Base-by-base conservation (phyloP, 2,329 filamentous ascomycete genomes). In the Alternaria sp. region DNA sequence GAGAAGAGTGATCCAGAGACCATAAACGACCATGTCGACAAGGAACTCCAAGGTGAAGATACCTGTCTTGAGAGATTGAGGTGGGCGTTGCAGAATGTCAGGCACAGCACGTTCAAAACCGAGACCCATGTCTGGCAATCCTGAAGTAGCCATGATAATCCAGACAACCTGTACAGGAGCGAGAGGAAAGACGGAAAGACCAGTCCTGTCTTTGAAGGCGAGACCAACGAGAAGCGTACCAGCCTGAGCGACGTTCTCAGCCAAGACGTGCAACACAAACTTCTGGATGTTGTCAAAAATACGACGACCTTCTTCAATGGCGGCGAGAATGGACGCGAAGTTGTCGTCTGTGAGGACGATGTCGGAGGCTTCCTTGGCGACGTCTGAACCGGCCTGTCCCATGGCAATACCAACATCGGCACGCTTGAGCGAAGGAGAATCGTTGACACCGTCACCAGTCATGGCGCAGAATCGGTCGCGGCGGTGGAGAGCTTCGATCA, bases 81-180 rank as follows among this genome's bases (percentile, higher is more conserved):
- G 93, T 7, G 92, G 91, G 53, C 92, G 89, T 64, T 85, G 82
- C 87, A 96, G 92, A 62, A 96, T 89, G 73, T 94, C 91, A 2
- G 87, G 85, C 0, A 89, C 87, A 0, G 92, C 91, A 44, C 85
- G 81, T 78, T 96, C 93, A 67, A 93, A 90, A 20, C 93, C 92
- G 1, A 97, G 86, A 43, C 93, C 93, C 81, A 97, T 95, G 59
- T 94, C 93, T 1, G 93, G 93, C 36, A 67, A 42, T 8, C 62
- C 91, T 41, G 91, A 94, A 0, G 93, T 97, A 56, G 95, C 86
- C 91, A 96, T 94, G 79, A 96, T 96, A 77, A 97, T 92, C 93
- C 92, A 97, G 60, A 97, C 86, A 64, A 96, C 94, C 70, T 96
- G 89, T 11, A 96, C 88, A 0, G 93, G 92, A 0, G 91, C 88